Evolutionary conservation across 2,329 filamentous ascomycete species (phyloP).

Genomic region (Talaromyces albobiverticillius): DNA sequence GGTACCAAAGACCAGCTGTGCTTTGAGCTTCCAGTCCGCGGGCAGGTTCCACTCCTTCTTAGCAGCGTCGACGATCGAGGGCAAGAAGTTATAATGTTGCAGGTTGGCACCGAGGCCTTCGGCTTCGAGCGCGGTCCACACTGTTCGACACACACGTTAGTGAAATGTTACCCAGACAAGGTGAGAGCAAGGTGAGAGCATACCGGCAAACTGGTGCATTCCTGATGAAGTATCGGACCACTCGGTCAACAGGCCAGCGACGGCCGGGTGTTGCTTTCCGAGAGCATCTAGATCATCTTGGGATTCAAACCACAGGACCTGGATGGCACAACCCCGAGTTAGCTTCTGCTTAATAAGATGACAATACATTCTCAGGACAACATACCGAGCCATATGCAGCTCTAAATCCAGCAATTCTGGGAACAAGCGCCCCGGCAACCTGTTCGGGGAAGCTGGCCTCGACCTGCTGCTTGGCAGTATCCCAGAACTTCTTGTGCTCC

Average conservation of each 20-base stretch:
- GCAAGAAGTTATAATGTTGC: constrained; percentile 14
- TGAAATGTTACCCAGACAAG: neutral
- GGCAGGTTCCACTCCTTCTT: constrained; percentile 9
- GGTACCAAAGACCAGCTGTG: constrained; percentile 15
- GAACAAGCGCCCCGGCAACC: constrained; percentile 39
- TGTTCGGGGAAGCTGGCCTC: constrained; percentile 65
- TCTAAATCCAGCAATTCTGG: constrained; percentile 55
- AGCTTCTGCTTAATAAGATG: neutral
- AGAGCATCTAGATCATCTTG: constrained; percentile 8
- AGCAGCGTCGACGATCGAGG: neutral
- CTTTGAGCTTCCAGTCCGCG: constrained; percentile 6
- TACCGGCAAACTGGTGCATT: constrained; percentile 13
- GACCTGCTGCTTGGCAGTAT: constrained; percentile 54
- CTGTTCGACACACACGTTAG: constrained; percentile 4
- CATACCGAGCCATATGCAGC: constrained; percentile 71
- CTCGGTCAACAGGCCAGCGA: constrained; percentile 3
- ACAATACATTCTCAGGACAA: no score
- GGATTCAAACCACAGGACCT: constrained; percentile 14
- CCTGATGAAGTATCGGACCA: constrained; percentile 11
- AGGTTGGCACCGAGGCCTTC: constrained; percentile 15
- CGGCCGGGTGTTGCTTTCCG: neutral
- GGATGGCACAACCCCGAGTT: neutral
- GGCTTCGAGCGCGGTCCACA: constrained; percentile 9
- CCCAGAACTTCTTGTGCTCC: constrained; percentile 84
- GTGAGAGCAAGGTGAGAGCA: no score